A percentile compares a stretch with the other conserved stretches of the same genome.
phyloP scores from a whole-genome alignment of 345 rosid genomes.

The Erucastrum elatum region DNA sequence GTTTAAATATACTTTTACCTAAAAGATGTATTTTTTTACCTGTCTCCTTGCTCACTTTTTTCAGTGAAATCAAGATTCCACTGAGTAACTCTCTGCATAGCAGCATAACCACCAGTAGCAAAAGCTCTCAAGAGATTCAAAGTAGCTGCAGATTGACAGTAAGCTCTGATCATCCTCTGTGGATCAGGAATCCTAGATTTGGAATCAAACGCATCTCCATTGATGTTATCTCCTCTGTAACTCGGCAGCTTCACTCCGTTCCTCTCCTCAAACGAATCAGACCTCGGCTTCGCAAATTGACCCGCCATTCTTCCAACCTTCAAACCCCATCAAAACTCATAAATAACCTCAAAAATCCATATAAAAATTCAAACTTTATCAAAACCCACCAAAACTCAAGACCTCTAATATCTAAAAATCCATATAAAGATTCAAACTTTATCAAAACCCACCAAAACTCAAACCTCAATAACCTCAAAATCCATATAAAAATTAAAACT shows the following conservation, averaged over 20 bases:
- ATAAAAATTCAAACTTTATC: constrained; percentile 44
- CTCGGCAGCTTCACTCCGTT: constrained; percentile 68
- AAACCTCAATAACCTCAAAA: neutral
- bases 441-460: neutral
- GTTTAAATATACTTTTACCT: too few species aligned
- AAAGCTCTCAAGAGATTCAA: constrained; percentile 75
- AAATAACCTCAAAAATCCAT: neutral
- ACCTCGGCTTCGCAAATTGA: constrained; percentile 75
- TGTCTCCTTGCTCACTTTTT: constrained; percentile 71
- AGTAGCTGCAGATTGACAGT: constrained; percentile 77
- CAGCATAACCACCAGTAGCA: constrained; percentile 82
- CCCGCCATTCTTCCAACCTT: constrained; percentile 86
- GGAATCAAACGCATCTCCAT: constrained; percentile 63
- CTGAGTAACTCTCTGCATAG: constrained; percentile 82
- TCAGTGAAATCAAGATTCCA: constrained; percentile 80
- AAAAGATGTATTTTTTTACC: constrained; percentile 32
- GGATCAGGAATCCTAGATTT: constrained; percentile 71
- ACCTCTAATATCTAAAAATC: neutral
- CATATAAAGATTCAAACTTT: constrained; percentile 44
- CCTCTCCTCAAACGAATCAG: constrained; percentile 64
- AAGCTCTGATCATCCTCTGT: constrained; percentile 70
- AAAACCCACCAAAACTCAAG: neutral
- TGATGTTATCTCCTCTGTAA: constrained; percentile 74
- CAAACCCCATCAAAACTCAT: neutral
- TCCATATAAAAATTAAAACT: constrained; percentile 44